phyloP scores from a whole-genome alignment of 176 grass and related monocot genomes.

The Alopecurus myosuroides region DNA sequence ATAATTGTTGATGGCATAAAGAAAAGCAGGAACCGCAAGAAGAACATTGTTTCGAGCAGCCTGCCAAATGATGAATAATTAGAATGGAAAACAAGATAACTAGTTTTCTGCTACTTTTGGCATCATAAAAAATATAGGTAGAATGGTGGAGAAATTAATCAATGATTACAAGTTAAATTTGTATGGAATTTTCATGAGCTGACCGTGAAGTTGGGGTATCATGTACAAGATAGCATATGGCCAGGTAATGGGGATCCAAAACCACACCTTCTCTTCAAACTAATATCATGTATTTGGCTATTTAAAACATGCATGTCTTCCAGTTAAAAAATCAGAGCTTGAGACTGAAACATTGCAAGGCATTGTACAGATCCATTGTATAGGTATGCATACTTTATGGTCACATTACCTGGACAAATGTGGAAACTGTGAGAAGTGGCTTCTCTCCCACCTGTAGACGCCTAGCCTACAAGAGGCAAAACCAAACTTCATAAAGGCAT shows the following conservation, averaged over 20 bases:
- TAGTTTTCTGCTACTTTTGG: background rate
- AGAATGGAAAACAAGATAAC: conserved; percentile 3
- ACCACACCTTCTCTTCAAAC: background rate
- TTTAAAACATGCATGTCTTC: background rate
- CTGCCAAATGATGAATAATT: conserved; percentile 40
- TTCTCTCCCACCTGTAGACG: conserved; percentile 78
- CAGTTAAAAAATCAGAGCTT: background rate
- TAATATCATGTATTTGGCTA: background rate
- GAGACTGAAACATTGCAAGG: background rate
- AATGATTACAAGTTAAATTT: conserved; percentile 5
- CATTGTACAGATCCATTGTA: conserved; percentile 3
- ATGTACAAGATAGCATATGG: conserved; percentile 17
- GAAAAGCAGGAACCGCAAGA: conserved; percentile 91
- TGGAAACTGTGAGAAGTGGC: conserved; percentile 65
- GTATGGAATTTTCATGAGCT: conserved; percentile 1
- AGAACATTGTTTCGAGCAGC: conserved; percentile 89
- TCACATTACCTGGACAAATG: conserved; percentile 63
- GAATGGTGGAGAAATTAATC: background rate
- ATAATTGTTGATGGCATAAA: conserved; percentile 98
- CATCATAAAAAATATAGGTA: background rate
- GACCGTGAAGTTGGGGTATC: background rate
- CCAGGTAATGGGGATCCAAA: background rate
- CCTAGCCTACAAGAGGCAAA: conserved; percentile 54
- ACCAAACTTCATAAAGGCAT: background rate
- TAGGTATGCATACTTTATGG: conserved; percentile 2